These are phyloP conservation scores for Glebionis coronaria DNA, from an alignment of 129 eudicot genomes.

Conservation along the genomic window DNA sequence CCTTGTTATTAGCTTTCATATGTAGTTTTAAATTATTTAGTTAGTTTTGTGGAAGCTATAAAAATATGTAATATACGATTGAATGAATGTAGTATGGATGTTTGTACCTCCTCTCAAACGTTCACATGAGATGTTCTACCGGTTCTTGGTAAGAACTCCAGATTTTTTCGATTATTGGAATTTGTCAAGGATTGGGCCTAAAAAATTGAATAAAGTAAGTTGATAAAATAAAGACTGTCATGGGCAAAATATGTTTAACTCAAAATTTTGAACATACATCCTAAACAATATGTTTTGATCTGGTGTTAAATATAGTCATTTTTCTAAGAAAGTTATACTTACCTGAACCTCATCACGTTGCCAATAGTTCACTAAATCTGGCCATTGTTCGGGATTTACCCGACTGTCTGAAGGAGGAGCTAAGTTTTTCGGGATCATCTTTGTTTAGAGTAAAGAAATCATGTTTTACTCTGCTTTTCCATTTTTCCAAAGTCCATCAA, in stretches of 20 bases:
- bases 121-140: slow-evolving; percentile 2
- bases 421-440: background rate
- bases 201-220: background rate
- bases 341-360: background rate
- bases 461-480: background rate
- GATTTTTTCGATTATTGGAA: background rate
- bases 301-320: too few species aligned
- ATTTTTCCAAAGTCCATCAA: background rate
- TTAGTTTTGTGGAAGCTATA: too few species aligned
- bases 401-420: too few species aligned
- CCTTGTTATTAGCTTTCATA: too few species aligned
- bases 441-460: slow-evolving; percentile 1
- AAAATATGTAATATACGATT: too few species aligned
- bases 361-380: background rate
- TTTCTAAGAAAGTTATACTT: too few species aligned
- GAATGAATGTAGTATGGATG: too few species aligned
- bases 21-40: too few species aligned
- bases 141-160: slow-evolving; percentile 2
- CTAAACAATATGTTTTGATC: too few species aligned
- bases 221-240: background rate
- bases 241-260: too few species aligned
- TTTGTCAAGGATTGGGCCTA: slow-evolving; percentile 1
- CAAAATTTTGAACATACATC: too few species aligned
- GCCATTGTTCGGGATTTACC: background rate
- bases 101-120: background rate